A percentile compares a stretch with the other conserved stretches of the same genome.
Conservation (phyloP, 1,284 basidiomycete genomes). For the Apiotrichum veenhuisii region DNA sequence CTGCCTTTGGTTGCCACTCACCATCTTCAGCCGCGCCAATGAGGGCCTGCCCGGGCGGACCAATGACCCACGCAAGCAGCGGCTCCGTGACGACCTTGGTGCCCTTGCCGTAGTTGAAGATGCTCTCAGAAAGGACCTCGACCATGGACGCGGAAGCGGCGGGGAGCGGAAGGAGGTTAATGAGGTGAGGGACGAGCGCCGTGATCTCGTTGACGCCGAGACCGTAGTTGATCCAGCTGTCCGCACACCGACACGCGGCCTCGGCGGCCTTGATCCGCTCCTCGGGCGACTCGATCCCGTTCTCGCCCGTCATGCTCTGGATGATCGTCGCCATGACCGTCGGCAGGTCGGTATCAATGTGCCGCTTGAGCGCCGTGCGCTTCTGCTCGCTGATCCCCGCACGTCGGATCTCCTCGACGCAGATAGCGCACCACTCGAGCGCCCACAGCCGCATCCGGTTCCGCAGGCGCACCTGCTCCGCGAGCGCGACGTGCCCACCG, state of each 20-base stretch:
- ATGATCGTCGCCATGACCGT: constrained; percentile 67
- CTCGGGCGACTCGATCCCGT: constrained; percentile 14
- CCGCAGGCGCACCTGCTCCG: constrained; percentile 20
- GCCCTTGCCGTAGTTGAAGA: constrained; percentile 67
- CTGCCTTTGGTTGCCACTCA: constrained; percentile 7
- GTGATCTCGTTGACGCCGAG: constrained; percentile 62
- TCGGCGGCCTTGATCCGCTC: constrained; percentile 56
- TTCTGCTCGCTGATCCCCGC: constrained; percentile 69
- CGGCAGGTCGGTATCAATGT: constrained; percentile 56
- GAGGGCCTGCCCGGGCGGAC: constrained; percentile 39
- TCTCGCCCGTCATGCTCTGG: constrained; percentile 51
- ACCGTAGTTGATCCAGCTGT: constrained; percentile 69
- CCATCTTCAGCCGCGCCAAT: constrained; percentile 27
- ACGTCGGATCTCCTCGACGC: constrained; percentile 70
- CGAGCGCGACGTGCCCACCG: background rate
- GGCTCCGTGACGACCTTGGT: constrained; percentile 73
- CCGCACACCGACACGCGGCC: constrained; percentile 70
- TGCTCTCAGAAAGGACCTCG: constrained; percentile 69
- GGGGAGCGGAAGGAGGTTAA: constrained; percentile 57
- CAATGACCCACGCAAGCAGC: constrained; percentile 68
- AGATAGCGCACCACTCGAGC: constrained; percentile 79
- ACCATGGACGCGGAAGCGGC: constrained; percentile 67
- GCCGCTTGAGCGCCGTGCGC: constrained; percentile 49
- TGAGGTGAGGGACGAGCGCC: constrained; percentile 48
- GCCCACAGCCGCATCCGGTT: constrained; percentile 36